A percentile compares a stretch with the other conserved stretches of the same genome.
Conservation (phyloP, 225 moss, liverwort and hornwort genomes). For the Sphagnum contortum region DNA sequence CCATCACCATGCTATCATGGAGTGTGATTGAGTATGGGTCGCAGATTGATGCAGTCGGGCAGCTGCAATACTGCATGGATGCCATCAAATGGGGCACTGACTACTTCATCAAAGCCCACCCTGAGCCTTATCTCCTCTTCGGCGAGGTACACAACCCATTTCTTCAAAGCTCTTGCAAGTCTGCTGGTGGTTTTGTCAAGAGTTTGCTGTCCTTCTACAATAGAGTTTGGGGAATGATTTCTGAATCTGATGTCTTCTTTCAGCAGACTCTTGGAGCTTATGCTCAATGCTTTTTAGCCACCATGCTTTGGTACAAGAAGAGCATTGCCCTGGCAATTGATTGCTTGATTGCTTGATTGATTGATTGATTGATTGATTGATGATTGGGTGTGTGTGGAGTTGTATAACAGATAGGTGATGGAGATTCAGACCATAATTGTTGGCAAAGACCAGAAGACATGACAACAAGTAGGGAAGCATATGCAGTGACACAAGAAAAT, state of each 20-base stretch:
- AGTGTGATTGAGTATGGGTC: conserved; percentile 23
- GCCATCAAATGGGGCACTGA: conserved; percentile 28
- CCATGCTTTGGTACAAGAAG: too few species aligned
- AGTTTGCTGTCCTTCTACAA: background rate
- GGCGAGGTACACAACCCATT: conserved; percentile 25
- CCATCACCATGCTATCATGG: conserved; percentile 25
- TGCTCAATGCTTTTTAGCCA: too few species aligned
- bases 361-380: too few species aligned
- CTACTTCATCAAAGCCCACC: conserved; percentile 29
- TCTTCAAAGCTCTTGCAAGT: background rate
- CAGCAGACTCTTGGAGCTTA: background rate
- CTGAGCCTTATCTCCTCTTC: conserved; percentile 21
- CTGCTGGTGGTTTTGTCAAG: background rate
- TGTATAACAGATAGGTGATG: conserved; percentile 16
- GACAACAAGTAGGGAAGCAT: conserved; percentile 24
- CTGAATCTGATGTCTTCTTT: background rate
- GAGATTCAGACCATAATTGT: conserved; percentile 22
- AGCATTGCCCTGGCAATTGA: too few species aligned
- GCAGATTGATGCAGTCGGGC: conserved; percentile 20
- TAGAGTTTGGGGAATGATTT: background rate
- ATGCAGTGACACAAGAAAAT: conserved; percentile 16
- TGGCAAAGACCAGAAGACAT: conserved; percentile 30
- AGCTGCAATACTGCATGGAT: conserved; percentile 21
- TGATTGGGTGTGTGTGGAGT: background rate
- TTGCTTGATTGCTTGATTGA: too few species aligned